Conservation (phyloP, 2,329 filamentous ascomycete genomes). For the Diaporthe citri region DNA sequence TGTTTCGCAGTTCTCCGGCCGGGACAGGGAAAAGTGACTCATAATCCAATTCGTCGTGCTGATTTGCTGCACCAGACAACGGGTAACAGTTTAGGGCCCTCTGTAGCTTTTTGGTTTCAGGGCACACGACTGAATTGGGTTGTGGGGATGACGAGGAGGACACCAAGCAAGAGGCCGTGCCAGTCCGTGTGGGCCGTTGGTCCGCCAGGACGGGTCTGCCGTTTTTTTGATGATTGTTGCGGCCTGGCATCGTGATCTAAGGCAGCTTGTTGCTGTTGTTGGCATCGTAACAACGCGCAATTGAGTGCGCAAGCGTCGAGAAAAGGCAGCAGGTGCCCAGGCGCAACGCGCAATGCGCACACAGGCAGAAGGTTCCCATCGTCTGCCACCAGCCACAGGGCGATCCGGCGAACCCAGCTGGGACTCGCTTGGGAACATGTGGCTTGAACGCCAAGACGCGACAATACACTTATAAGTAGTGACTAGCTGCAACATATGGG, state of each 20-base stretch:
- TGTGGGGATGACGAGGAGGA: background rate
- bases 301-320: constrained; percentile 12
- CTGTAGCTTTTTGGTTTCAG: constrained; percentile 12
- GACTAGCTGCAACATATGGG: too few relatives aligned
- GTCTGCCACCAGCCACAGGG: background rate
- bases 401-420: background rate
- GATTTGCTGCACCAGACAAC: constrained; percentile 23
- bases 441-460: background rate
- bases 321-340: constrained; percentile 7
- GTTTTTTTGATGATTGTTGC: background rate
- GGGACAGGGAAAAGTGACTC: constrained; percentile 36
- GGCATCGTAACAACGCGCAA: constrained; percentile 13
- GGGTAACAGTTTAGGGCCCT: background rate
- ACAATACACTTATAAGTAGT: too few relatives aligned
- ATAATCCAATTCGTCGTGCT: constrained; percentile 14
- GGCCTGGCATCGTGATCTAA: constrained; percentile 9
- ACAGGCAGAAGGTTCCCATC: background rate
- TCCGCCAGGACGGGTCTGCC: background rate
- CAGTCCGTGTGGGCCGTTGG: constrained; percentile 3
- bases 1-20: constrained; percentile 7
- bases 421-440: background rate
- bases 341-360: constrained; percentile 12
- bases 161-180: background rate
- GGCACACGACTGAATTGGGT: constrained; percentile 10
- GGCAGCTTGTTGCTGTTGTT: background rate